Base-by-base conservation (phyloP, 2,329 filamentous ascomycete species). In the Aspergillus flavus region DNA sequence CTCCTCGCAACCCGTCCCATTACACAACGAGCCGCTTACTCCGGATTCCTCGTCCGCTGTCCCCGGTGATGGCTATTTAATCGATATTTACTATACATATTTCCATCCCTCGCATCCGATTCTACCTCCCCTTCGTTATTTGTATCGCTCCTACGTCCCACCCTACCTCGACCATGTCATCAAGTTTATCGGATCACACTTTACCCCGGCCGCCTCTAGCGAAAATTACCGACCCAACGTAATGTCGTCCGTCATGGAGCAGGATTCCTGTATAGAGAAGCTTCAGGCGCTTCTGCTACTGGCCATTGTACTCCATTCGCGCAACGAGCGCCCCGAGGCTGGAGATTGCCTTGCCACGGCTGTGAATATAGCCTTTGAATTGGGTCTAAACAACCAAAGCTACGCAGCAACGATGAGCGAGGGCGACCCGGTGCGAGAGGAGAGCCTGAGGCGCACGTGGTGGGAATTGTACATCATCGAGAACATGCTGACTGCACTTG, bases 391-490 rank as follows among this genome's bases (percentile, higher is more conserved):
- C 73, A 87, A 86, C 11, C 83, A 86, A 55, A 83, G 85, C 0
- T 96, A 88, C 74, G 89, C 92, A 0, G 78, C 83, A 0, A 77
- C 84, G 6, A 82, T 92, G 69, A 89, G 90, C 19, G 81, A 84
- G 32, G 87, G 87, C 6, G 86, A 90, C 63, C 83, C 87, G 0
- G 82, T 93, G 1, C 75, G 94, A 3, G 91, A 94, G 73, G 94
- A 97, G 77, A 92, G 90, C 74, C 90, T 92, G 86, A 86, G 93
- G 21, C 85, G 94, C 63, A 97, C 93, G 1, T 97, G 93, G 93
- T 97, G 94, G 94, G 93, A 87, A 70, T 72, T 92, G 45, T 94
- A 90, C 73, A 85, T 92, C n/a, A 86, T 92, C 16, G 93, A 96
- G 74, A 92, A 90, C 60, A 90, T 96, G 85, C 85, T 96, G 68